Evolutionary conservation across 352 stramenopile species (phyloP).

Genomic region (Pythium vanterpoolii): DNA sequence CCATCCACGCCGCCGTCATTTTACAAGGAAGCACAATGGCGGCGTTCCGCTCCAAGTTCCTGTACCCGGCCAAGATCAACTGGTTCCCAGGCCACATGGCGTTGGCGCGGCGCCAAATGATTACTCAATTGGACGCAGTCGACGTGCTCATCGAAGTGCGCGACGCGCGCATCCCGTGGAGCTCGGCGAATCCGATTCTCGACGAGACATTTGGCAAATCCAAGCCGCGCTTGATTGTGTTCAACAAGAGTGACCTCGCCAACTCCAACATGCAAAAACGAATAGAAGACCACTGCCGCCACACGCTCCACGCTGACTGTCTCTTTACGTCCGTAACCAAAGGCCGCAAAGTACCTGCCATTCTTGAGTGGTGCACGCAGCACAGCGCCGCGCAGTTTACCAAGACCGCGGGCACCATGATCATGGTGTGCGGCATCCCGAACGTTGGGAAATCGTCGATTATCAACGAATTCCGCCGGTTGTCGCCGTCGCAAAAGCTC

Average conservation of each 20-base stretch:
- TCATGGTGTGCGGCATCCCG: constrained; percentile 87
- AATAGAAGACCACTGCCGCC: constrained; percentile 66
- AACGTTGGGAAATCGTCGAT: constrained; percentile 91
- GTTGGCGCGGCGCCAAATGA: constrained; percentile 71
- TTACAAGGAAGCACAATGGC: too few species aligned
- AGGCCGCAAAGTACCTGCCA: constrained; percentile 65
- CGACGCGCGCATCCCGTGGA: constrained; percentile 81
- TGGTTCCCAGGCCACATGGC: constrained; percentile 90
- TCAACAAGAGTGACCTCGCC: constrained; percentile 86
- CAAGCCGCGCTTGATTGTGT: constrained; percentile 81
- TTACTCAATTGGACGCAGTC: constrained; percentile 74
- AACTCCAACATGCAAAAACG: constrained; percentile 82
- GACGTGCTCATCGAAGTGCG: constrained; percentile 84
- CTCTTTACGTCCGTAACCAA: constrained; percentile 83
- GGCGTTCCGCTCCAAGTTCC: constrained; percentile 70
- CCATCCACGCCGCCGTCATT: too few species aligned
- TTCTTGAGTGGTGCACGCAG: constrained; percentile 78
- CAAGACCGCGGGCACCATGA: constrained; percentile 80
- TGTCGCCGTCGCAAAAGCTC: constrained; percentile 74
- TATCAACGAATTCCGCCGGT: constrained; percentile 82
- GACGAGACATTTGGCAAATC: constrained; percentile 71
- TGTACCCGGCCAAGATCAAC: constrained; percentile 80
- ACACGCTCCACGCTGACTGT: constrained; percentile 41
- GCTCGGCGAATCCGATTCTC: constrained; percentile 78
- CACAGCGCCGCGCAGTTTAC: constrained; percentile 80